These are phyloP conservation scores for Leishmania braziliensis DNA, from an alignment of 208 protist species.

Conservation along the genomic window DNA sequence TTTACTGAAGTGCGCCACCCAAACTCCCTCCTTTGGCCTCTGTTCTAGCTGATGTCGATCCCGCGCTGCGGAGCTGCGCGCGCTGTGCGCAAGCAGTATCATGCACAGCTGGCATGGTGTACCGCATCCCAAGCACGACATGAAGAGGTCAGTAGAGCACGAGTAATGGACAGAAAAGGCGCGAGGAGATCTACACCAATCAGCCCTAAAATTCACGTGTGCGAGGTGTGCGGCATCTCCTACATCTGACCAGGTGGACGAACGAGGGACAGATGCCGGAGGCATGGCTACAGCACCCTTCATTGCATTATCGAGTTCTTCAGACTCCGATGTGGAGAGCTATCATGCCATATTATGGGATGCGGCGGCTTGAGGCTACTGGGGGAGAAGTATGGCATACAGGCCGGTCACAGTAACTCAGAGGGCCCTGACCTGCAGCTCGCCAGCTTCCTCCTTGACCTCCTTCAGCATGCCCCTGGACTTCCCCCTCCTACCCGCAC, in stretches of 20 bases:
- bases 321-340: not conserved
- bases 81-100: not conserved
- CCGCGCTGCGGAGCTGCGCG: too few relatives aligned
- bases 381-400: not conserved
- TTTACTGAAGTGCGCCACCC: not conserved
- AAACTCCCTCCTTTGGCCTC: not conserved
- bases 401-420: not conserved
- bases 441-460: not conserved
- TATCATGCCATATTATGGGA: not conserved
- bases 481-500: not conserved
- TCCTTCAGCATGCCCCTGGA: not conserved
- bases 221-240: not conserved
- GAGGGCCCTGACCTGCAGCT: not conserved
- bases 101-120: not conserved
- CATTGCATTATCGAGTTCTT: not conserved
- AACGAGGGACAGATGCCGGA: not conserved
- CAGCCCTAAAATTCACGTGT: not conserved
- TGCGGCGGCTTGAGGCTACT: not conserved
- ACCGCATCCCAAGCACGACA: not conserved
- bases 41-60: not conserved
- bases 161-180: not conserved
- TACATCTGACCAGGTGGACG: not conserved
- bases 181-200: not conserved
- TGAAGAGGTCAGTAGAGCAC: not conserved
- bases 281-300: not conserved